Percentiles rank a stretch among this genome's conserved stretches.
Evolutionary conservation across 768 basidiomycete species (phyloP).

Genomic region (Boletus rubroflammeus): DNA sequence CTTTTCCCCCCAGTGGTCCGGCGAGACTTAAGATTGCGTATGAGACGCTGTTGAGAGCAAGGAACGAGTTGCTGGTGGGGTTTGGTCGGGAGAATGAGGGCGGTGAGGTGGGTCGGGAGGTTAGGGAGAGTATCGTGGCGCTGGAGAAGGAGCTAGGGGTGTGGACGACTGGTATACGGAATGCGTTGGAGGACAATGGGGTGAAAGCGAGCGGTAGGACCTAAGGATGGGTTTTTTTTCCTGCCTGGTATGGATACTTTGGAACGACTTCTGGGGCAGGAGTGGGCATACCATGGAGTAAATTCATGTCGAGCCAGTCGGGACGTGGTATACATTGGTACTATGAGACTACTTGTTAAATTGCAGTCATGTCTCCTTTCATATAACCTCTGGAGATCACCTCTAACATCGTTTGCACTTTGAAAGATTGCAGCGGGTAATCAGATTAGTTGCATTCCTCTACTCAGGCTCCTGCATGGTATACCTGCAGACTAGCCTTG

Average conservation of each 20-base stretch:
- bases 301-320: neutral
- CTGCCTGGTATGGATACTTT: neutral
- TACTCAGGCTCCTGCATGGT: neutral
- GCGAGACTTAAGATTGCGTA: constrained; percentile 60
- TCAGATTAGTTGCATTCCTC: neutral
- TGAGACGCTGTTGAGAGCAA: constrained; percentile 59
- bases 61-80: constrained; percentile 58
- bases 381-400: neutral
- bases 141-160: constrained; percentile 71
- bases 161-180: constrained; percentile 62
- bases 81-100: constrained; percentile 72
- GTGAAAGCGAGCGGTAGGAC: neutral
- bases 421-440: neutral
- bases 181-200: constrained; percentile 45
- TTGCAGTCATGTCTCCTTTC: neutral
- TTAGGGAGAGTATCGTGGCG: constrained; percentile 54
- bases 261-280: neutral
- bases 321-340: neutral
- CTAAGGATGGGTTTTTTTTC: neutral
- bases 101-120: constrained; percentile 62
- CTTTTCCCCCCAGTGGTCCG: constrained; percentile 68
- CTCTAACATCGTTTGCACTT: neutral
- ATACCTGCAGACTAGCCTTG: neutral
- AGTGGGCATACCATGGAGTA: neutral
- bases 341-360: neutral